Evolutionary conservation across 2,329 filamentous ascomycete species (phyloP).

Genomic region (Ophiostoma sp.): DNA sequence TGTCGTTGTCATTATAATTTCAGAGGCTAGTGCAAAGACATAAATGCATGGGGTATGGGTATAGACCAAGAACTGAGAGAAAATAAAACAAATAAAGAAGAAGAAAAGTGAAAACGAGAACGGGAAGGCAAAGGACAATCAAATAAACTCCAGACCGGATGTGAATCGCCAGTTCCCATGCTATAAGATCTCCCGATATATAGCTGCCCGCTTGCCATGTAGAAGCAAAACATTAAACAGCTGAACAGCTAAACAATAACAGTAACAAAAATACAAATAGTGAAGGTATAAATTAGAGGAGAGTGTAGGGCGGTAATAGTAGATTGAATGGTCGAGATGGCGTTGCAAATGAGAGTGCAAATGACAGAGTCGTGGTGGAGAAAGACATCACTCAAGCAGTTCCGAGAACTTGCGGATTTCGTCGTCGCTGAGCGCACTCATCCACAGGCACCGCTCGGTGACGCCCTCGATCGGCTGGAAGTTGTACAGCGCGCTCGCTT

Average conservation of each 20-base stretch:
- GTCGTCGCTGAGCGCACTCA: constrained; percentile 69
- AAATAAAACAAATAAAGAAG: constrained; percentile 23
- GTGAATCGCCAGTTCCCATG: neutral
- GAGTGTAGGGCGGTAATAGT: neutral
- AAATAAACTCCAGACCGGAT: neutral
- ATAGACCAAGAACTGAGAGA: constrained; percentile 32
- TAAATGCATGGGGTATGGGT: constrained; percentile 11
- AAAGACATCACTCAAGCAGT: constrained; percentile 38
- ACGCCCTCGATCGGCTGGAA: constrained; percentile 72
- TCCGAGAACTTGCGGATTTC: constrained; percentile 59
- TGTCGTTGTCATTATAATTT: constrained; percentile 5
- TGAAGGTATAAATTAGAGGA: neutral
- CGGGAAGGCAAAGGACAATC: neutral
- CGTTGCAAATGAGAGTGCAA: neutral
- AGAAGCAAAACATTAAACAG: neutral
- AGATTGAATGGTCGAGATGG: neutral
- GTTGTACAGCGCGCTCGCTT: constrained; percentile 67
- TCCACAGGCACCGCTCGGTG: constrained; percentile 78
- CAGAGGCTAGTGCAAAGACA: constrained; percentile 9
- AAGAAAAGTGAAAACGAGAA: constrained; percentile 20
- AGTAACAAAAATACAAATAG: neutral
- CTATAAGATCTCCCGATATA: constrained; percentile 1
- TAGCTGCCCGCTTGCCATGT: neutral
- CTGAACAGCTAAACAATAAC: neutral
- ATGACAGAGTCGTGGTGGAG: neutral